Base-by-base conservation (phyloP, 2,329 filamentous ascomycete genomes). In the Fusarium marasasianum region DNA sequence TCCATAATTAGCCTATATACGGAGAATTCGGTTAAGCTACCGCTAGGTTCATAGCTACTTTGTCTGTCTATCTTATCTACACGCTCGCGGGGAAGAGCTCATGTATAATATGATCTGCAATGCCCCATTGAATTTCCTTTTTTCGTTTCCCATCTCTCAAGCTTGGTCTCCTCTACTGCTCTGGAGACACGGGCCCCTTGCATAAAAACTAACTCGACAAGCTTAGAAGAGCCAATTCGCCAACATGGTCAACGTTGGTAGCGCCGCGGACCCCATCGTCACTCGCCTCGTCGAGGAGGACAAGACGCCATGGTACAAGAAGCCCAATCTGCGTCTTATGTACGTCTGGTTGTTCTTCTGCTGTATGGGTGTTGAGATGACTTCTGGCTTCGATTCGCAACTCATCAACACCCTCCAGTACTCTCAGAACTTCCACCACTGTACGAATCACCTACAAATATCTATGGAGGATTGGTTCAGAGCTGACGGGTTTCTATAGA, bases 291-390 rank as follows among this genome's bases (percentile, higher is more conserved):
- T 79, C 31, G 66, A 70, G 6, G 79, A 78, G 75, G 80, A 81
- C 61, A 79, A 79, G 72, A 71, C 73, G 26, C 81, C 82, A 72
- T 89, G 87, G 87, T 89, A 86, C 82, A 85, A 84, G 74, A 90
- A 90, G 75, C 86, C 82, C 0, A 89, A 89, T 68, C 81, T 90
- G 37, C 83, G 88, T 48, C 67, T 77, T 8, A 82, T 90, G 61
- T 90, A 90, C 74, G 75, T 89, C 7, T 78, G 85, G 60, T 82
- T 90, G 58, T 86, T 90, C 48, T 83, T 86, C 17, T 86, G 86
- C 53, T 88, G 86, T 75, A 86, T 89, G 79, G 87, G 87, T 59
- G 87, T 90, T 26, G 88, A 90, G 78, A 87, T 88, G 69, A 89
- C 88, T 0, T 88, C 86, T 8, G 87, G 88, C 1, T 90, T 89